These are phyloP conservation scores for Plantago major DNA, from an alignment of 257 asterid species.

Conservation along the genomic window DNA sequence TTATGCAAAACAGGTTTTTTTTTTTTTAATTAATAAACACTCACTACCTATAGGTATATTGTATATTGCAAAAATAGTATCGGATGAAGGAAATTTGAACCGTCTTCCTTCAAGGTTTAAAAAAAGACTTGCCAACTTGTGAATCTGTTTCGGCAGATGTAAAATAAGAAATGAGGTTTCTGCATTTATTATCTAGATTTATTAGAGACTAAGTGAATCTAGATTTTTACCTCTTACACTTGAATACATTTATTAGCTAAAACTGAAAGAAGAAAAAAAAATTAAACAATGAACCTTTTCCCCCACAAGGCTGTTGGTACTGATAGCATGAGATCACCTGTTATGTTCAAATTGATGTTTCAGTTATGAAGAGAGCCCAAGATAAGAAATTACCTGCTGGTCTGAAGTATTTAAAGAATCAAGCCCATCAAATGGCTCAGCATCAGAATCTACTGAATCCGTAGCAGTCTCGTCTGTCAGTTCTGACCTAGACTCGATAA, in stretches of 20 bases:
- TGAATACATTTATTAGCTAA: neutral
- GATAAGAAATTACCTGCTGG: conserved; percentile 35
- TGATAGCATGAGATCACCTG: conserved; percentile 29
- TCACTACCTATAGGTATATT: too few relatives aligned
- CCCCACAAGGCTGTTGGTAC: conserved; percentile 56
- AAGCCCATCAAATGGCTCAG: conserved; percentile 22
- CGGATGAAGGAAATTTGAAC: conserved; percentile 18
- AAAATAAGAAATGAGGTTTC: conserved; percentile 1
- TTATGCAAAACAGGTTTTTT: conserved; percentile 3
- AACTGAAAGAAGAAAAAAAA: neutral
- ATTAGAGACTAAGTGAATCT: neutral
- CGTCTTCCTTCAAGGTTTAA: conserved; percentile 13
- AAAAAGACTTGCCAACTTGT: neutral
- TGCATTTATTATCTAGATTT: too few relatives aligned
- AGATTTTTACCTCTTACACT: conserved; percentile 13
- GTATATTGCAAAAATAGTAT: too few relatives aligned
- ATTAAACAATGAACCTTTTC: conserved; percentile 28
- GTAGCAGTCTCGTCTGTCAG: conserved; percentile 22
- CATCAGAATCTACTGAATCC: conserved; percentile 30
- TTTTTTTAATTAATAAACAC: too few relatives aligned
- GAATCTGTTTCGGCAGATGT: conserved; percentile 10
- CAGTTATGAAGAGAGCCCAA: neutral
- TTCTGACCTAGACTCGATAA: conserved; percentile 1
- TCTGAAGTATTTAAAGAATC: conserved; percentile 19
- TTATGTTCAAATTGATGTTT: conserved; percentile 24